These are phyloP conservation scores for Ophiocordyceps camponoti-saundersi DNA, from an alignment of 2,329 filamentous ascomycete species.

Conservation along the genomic window DNA sequence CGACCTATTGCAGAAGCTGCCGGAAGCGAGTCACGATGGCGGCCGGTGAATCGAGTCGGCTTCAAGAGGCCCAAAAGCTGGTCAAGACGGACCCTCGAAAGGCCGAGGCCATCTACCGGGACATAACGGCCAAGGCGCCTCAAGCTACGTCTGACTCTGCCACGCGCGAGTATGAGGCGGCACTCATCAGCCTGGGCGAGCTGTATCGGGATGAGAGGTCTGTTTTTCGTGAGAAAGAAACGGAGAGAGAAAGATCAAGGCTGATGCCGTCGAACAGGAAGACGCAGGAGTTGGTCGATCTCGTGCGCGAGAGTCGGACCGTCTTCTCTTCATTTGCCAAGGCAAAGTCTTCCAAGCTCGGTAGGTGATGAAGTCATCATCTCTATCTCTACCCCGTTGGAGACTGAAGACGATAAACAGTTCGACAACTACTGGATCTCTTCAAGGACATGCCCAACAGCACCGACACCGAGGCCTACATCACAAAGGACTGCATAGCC, in stretches of 20 bases:
- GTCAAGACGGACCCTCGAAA: constrained; percentile 65
- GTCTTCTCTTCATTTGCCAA: constrained; percentile 94
- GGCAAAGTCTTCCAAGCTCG: constrained; percentile 94
- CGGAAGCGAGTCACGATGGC: constrained; percentile 25
- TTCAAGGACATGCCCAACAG: constrained; percentile 89
- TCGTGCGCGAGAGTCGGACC: constrained; percentile 79
- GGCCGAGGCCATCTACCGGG: constrained; percentile 77
- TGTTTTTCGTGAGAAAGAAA: constrained; percentile 16
- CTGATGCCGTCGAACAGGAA: constrained; percentile 31
- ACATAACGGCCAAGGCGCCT: constrained; percentile 72
- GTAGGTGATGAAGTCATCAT: constrained; percentile 32
- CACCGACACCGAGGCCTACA: constrained; percentile 80
- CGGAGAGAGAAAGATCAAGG: too few species aligned
- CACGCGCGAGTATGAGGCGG: constrained; percentile 79
- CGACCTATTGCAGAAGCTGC: too few species aligned
- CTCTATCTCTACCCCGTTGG: background rate
- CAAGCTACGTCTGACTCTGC: constrained; percentile 70
- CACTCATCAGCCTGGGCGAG: constrained; percentile 76
- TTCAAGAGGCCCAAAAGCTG: constrained; percentile 79
- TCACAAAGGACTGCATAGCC: constrained; percentile 98
- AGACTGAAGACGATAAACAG: constrained; percentile 24
- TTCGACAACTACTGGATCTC: constrained; percentile 90
- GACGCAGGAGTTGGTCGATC: constrained; percentile 67
- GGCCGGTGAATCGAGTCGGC: constrained; percentile 42
- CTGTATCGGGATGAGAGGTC: constrained; percentile 80